Evolutionary conservation across 2,329 filamentous ascomycete genomes (phyloP).

Genomic region (Pyricularia pennisetigena): DNA sequence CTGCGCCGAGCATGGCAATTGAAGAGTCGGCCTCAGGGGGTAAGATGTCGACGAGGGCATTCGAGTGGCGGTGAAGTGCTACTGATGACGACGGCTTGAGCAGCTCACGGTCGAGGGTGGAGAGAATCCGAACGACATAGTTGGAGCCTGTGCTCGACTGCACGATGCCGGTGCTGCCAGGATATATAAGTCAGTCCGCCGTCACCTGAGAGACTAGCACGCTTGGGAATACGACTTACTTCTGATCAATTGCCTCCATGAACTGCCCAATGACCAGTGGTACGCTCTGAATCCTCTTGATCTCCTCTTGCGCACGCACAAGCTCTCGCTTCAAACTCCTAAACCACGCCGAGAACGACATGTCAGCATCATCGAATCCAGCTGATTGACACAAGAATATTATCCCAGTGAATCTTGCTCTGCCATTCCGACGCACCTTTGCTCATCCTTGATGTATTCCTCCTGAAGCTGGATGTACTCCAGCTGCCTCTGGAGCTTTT

Average conservation of each 20-base stretch:
- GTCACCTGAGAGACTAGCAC: neutral
- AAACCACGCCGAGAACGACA: constrained; percentile 1
- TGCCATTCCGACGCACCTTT: constrained; percentile 47
- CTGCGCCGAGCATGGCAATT: constrained; percentile 92
- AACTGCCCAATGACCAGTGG: constrained; percentile 95
- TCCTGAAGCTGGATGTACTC: constrained; percentile 99
- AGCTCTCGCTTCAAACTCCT: constrained; percentile 95
- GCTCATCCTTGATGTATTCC: constrained; percentile 99
- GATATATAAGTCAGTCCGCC: neutral
- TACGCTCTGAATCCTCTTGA: constrained; percentile 98
- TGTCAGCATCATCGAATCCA: neutral
- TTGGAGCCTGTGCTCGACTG: constrained; percentile 98
- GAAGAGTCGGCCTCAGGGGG: constrained; percentile 98
- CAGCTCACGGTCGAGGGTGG: constrained; percentile 94
- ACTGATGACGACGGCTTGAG: constrained; percentile 97
- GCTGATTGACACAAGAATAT: neutral
- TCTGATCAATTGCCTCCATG: constrained; percentile 99
- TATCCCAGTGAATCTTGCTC: neutral
- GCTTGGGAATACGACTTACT: constrained; percentile 44
- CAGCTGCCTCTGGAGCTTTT: constrained; percentile 91
- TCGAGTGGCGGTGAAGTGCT: constrained; percentile 94
- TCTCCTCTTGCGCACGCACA: constrained; percentile 95
- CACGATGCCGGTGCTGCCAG: constrained; percentile 84
- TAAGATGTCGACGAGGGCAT: constrained; percentile 95
- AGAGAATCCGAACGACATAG: constrained; percentile 97